Percentiles rank a stretch among this genome's conserved stretches.
These are phyloP conservation scores for Mycena rosella DNA, from an alignment of 768 basidiomycete genomes.

Conservation along the genomic window DNA sequence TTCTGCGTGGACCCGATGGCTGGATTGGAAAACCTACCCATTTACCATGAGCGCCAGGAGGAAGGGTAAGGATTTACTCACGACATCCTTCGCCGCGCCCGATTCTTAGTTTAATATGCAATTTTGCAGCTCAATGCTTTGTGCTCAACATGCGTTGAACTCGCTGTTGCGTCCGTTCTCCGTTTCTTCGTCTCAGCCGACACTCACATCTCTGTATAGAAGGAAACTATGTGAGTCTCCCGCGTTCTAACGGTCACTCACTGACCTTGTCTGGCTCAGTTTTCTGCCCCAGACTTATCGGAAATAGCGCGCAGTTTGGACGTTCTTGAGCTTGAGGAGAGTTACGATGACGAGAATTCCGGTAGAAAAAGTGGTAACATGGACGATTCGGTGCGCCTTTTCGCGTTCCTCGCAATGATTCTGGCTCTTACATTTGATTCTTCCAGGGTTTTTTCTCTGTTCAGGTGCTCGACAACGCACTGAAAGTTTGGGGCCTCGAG, in stretches of 20 bases:
- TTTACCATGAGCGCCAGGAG: conserved; percentile 87
- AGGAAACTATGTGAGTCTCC: conserved; percentile 57
- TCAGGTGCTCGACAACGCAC: conserved; percentile 87
- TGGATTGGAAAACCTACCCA: conserved; percentile 61
- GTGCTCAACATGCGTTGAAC: conserved; percentile 90
- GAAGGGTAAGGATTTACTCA: conserved; percentile 49
- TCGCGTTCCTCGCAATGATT: background rate
- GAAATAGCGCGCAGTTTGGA: conserved; percentile 80
- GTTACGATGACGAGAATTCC: conserved; percentile 63
- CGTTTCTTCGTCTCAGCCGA: conserved; percentile 12
- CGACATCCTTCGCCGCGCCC: no score
- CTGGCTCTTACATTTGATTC: background rate
- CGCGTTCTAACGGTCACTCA: conserved; percentile 18
- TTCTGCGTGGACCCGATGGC: conserved; percentile 4
- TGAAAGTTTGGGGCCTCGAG: conserved; percentile 89
- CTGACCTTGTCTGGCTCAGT: conserved; percentile 60
- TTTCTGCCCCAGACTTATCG: conserved; percentile 84
- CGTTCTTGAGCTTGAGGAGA: conserved; percentile 75
- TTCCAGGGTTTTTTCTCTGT: conserved; percentile 89
- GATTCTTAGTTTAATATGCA: no score
- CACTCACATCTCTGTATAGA: conserved; percentile 45
- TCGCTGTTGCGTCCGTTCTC: conserved; percentile 76
- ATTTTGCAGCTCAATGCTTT: conserved; percentile 75
- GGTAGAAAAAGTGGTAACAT: conserved; percentile 77
- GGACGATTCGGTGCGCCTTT: conserved; percentile 80